Conservation (phyloP, 768 basidiomycete genomes). For the Collybia nuda region DNA sequence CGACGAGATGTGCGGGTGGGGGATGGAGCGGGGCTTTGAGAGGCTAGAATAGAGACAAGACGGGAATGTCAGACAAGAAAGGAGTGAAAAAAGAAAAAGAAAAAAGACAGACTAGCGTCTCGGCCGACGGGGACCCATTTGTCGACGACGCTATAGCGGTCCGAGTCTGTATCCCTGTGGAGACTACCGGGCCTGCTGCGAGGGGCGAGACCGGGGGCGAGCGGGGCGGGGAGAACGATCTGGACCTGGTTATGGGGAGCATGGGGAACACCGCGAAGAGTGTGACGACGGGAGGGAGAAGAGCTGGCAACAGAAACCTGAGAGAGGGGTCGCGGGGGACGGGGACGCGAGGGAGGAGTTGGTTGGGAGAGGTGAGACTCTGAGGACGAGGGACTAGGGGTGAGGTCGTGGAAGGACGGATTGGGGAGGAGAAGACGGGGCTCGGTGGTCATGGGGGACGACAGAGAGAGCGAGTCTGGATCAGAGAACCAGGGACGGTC, state of each 20-base stretch:
- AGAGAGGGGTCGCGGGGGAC: constrained; percentile 23
- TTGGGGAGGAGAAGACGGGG: background rate
- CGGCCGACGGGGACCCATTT: constrained; percentile 31
- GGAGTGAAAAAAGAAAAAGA: too few relatives aligned
- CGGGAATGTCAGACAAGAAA: background rate
- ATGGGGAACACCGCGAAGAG: constrained; percentile 61
- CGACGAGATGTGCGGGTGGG: background rate
- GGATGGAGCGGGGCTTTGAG: background rate
- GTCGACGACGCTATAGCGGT: constrained; percentile 29
- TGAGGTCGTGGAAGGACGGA: constrained; percentile 18
- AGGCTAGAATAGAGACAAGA: background rate
- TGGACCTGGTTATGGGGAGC: constrained; percentile 58
- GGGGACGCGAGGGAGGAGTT: constrained; percentile 22
- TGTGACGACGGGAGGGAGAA: constrained; percentile 29
- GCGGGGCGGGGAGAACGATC: constrained; percentile 67
- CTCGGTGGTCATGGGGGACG: background rate
- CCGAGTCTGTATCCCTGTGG: constrained; percentile 10
- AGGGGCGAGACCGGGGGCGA: constrained; percentile 40
- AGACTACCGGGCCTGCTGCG: constrained; percentile 7
- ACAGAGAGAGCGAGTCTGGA: background rate
- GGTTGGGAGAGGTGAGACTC: constrained; percentile 16
- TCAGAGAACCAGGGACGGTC: background rate
- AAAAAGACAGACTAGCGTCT: background rate
- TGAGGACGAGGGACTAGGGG: constrained; percentile 11
- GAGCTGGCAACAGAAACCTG: constrained; percentile 25